Conservation (phyloP, 768 basidiomycete genomes). For the Amylocystis lapponica region DNA sequence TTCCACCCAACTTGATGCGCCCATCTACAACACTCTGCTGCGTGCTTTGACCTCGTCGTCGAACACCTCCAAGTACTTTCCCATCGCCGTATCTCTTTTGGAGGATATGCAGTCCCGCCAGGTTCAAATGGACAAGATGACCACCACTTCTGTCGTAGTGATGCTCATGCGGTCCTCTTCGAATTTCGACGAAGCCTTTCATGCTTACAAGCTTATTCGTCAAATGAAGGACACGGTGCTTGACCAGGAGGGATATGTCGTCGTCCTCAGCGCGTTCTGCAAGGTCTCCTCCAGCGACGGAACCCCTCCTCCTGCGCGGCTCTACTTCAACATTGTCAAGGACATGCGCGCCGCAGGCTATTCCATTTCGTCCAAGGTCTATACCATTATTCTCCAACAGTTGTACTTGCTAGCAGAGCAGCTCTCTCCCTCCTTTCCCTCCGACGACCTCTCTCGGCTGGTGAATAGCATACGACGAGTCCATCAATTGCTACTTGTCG, state of each 20-base stretch:
- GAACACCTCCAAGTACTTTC: constrained; percentile 42
- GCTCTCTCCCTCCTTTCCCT: constrained; percentile 11
- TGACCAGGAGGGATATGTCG: constrained; percentile 53
- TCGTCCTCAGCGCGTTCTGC: constrained; percentile 61
- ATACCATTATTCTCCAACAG: constrained; percentile 60
- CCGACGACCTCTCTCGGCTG: constrained; percentile 29
- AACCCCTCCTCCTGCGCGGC: constrained; percentile 12
- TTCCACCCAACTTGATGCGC: constrained; percentile 14
- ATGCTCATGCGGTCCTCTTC: constrained; percentile 61
- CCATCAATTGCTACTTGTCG: constrained; percentile 75
- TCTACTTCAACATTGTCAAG: constrained; percentile 65
- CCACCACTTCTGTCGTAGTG: constrained; percentile 48
- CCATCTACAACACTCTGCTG: constrained; percentile 43
- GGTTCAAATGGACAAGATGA: constrained; percentile 39
- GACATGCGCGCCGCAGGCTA: constrained; percentile 74
- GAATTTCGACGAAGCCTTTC: constrained; percentile 53
- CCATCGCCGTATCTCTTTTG: constrained; percentile 44
- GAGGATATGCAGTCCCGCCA: constrained; percentile 58
- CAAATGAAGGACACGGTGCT: constrained; percentile 27
- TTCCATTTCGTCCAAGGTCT: constrained; percentile 50
- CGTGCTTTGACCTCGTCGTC: constrained; percentile 33
- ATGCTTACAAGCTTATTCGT: constrained; percentile 46
- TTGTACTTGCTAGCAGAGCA: constrained; percentile 39
- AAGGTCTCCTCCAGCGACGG: constrained; percentile 44
- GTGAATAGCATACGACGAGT: constrained; percentile 51